These are phyloP conservation scores for Glebionis coronaria DNA, from an alignment of 129 eudicot species.

Conservation along the genomic window DNA sequence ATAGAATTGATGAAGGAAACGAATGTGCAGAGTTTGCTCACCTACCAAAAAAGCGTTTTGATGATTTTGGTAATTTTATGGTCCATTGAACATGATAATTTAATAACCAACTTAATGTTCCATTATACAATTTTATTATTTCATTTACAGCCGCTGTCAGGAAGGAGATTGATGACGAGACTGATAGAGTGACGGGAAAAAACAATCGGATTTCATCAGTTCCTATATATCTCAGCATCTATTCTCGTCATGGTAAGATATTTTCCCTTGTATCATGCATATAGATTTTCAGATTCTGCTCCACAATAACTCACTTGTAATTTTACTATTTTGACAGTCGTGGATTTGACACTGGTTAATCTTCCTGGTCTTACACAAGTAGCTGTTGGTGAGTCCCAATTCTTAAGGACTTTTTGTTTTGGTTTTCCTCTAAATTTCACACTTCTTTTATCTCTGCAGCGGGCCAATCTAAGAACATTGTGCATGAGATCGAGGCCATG, in stretches of 20 bases:
- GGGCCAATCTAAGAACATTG: conserved; percentile 3
- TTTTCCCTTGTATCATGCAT: neutral
- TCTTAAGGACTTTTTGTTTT: neutral
- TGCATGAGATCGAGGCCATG: conserved; percentile 6
- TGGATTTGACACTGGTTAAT: conserved; percentile 3
- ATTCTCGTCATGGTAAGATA: conserved; percentile 66
- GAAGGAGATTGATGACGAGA: conserved; percentile 85
- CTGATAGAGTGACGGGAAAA: conserved; percentile 45
- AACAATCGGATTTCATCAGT: no score
- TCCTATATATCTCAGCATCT: no score
- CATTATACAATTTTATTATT: neutral
- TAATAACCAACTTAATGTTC: neutral
- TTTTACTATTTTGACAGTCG: neutral
- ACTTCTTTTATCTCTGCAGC: neutral
- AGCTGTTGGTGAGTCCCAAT: neutral
- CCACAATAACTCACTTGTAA: neutral
- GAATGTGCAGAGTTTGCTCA: conserved; percentile 97
- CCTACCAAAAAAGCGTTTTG: conserved; percentile 65
- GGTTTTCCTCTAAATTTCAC: neutral
- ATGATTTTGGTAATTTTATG: conserved; percentile 64
- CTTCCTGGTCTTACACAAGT: conserved; percentile 12
- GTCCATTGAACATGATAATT: conserved; percentile 1
- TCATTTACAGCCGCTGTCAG: conserved; percentile 66
- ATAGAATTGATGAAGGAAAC: conserved; percentile 69
- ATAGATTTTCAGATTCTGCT: neutral